Evolutionary conservation across 495 filamentous ascomycete genomes (phyloP).

Genomic region (Copromyces sp.): DNA sequence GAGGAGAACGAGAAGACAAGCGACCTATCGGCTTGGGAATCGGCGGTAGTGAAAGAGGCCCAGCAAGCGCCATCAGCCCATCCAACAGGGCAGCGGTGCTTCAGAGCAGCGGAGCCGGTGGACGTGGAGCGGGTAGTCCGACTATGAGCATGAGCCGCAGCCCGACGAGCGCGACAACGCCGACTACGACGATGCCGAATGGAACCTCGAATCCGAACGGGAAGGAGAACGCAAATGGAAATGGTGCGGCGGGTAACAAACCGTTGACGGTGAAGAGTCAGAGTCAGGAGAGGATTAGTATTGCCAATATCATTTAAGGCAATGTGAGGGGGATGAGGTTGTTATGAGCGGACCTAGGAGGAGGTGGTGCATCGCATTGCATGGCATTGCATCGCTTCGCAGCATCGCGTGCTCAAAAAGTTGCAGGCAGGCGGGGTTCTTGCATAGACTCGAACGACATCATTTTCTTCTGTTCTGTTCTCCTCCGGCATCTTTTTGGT

Average conservation of each 20-base stretch:
- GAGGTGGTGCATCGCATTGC: neutral
- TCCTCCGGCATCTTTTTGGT: neutral
- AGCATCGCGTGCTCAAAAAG: neutral
- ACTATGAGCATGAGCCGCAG: neutral
- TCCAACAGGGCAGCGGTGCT: constrained; percentile 23
- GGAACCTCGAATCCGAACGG: neutral
- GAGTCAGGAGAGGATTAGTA: constrained; percentile 56
- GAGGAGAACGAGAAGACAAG: neutral
- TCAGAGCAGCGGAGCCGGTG: constrained; percentile 29
- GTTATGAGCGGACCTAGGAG: neutral
- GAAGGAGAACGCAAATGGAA: neutral
- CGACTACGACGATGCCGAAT: neutral
- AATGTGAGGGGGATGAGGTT: neutral
- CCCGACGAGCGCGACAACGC: neutral
- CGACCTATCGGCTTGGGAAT: neutral
- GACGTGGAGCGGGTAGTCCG: constrained; percentile 1
- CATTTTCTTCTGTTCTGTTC: neutral
- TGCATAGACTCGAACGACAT: neutral
- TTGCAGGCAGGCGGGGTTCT: neutral
- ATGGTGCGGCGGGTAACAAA: constrained; percentile 14
- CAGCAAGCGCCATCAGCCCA: neutral
- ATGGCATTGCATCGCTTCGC: neutral
- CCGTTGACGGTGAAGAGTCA: constrained; percentile 23
- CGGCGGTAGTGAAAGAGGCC: neutral
- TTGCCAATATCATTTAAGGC: constrained; percentile 63